phyloP scores from a whole-genome alignment of 768 basidiomycete species.

The Chlorophyllum brunneum region DNA sequence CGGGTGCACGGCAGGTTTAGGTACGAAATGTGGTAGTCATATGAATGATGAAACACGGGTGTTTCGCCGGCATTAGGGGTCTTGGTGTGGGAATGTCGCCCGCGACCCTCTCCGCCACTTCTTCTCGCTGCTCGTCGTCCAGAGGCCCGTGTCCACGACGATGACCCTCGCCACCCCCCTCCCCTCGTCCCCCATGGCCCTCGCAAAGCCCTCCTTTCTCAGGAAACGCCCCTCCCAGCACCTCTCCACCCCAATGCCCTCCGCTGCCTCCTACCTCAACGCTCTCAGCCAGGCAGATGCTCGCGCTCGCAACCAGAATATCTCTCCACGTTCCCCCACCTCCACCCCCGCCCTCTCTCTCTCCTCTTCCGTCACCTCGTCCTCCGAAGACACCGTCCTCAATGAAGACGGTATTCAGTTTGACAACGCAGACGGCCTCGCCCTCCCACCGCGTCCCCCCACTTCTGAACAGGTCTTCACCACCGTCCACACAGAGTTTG shows the following conservation, averaged over 20 bases:
- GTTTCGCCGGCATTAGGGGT: conserved; percentile 2
- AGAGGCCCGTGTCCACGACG: neutral
- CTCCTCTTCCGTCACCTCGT: conserved; percentile 67
- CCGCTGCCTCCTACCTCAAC: conserved; percentile 41
- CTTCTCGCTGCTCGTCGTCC: neutral
- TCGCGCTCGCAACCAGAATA: conserved; percentile 43
- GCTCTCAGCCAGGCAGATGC: conserved; percentile 56
- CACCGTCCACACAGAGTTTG: conserved; percentile 88
- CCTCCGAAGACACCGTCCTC: conserved; percentile 65
- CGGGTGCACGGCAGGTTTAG: conserved; percentile 72
- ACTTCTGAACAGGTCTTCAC: conserved; percentile 77
- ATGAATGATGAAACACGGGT: neutral
- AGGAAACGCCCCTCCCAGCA: conserved; percentile 43
- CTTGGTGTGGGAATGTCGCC: conserved; percentile 7
- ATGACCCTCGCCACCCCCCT: conserved; percentile 15
- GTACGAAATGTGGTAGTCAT: conserved; percentile 48
- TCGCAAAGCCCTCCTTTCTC: conserved; percentile 58
- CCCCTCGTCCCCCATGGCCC: conserved; percentile 60
- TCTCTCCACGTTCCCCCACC: conserved; percentile 36
- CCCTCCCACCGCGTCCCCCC: conserved; percentile 62
- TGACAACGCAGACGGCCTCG: conserved; percentile 51
- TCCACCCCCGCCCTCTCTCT: conserved; percentile 72
- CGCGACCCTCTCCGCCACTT: too few relatives aligned
- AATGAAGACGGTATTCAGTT: conserved; percentile 47
- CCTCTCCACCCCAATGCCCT: conserved; percentile 27